Conservation (phyloP, 1,284 basidiomycete genomes). For the Amylostereum chailletii region DNA sequence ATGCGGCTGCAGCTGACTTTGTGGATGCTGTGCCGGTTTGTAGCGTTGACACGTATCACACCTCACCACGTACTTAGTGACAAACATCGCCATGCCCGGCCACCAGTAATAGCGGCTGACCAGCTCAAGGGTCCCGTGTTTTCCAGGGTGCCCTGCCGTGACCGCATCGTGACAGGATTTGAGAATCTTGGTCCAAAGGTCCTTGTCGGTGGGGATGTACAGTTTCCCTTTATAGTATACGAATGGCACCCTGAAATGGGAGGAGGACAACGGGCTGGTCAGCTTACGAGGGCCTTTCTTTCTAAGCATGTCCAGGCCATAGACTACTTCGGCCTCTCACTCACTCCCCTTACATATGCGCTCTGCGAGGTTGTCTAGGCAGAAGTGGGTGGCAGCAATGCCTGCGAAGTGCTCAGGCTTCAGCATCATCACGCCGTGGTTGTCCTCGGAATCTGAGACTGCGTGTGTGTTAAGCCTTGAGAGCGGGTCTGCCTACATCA, state of each 20-base stretch:
- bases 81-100: conserved; percentile 24
- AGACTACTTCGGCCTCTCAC: neutral
- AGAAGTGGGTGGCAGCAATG: neutral
- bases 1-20: too few species aligned
- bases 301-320: neutral
- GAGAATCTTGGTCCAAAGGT: neutral
- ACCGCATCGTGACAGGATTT: neutral
- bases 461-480: conserved; percentile 12
- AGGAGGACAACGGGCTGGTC: too few species aligned
- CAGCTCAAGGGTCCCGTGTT: conserved; percentile 8
- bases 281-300: neutral
- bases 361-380: neutral
- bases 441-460: neutral
- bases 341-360: neutral
- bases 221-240: neutral
- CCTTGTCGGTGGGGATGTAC: neutral
- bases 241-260: too few species aligned
- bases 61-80: conserved; percentile 24
- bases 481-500: neutral
- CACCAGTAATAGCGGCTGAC: conserved; percentile 33
- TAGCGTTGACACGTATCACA: conserved; percentile 29
- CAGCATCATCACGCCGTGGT: neutral
- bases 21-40: neutral
- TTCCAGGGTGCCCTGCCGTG: neutral
- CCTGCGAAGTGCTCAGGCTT: neutral